phyloP scores from a whole-genome alignment of 768 basidiomycete genomes.

The Phlegmacium glaucopus region DNA sequence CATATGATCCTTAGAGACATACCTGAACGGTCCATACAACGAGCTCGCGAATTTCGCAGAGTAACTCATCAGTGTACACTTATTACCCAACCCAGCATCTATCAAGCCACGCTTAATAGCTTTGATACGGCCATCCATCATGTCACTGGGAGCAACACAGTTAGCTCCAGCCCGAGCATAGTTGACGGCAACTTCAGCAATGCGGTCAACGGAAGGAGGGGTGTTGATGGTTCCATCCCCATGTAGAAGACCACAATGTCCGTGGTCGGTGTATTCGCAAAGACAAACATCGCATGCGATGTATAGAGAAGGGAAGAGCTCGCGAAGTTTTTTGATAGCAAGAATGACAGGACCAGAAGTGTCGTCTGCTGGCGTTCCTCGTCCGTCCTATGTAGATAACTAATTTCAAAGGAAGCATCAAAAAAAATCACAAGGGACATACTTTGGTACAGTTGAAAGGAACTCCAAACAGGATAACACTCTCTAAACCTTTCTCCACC shows the following conservation, averaged over 20 bases:
- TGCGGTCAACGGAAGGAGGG: slow-evolving; percentile 75
- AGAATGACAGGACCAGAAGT: slow-evolving; percentile 88
- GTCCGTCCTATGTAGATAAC: slow-evolving; percentile 54
- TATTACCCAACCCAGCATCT: slow-evolving; percentile 80
- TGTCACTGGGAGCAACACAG: slow-evolving; percentile 97
- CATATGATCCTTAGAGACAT: slow-evolving; percentile 12
- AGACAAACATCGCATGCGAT: slow-evolving; percentile 96
- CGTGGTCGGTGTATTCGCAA: slow-evolving; percentile 99
- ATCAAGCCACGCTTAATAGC: slow-evolving; percentile 87
- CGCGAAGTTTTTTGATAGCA: slow-evolving; percentile 76
- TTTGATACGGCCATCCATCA: slow-evolving; percentile 97
- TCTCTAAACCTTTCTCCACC: slow-evolving; percentile 83
- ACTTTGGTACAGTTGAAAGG: slow-evolving; percentile 81
- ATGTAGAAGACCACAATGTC: slow-evolving; percentile 87
- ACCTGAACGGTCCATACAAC: slow-evolving; percentile 96
- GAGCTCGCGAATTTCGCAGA: slow-evolving; percentile 96
- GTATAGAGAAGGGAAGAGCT: slow-evolving; percentile 80
- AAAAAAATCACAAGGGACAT: slow-evolving; percentile 4
- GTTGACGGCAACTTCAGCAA: slow-evolving; percentile 87
- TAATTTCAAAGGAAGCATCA: background rate
- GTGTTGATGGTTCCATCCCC: slow-evolving; percentile 76
- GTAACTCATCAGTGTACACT: slow-evolving; percentile 93
- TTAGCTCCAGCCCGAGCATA: slow-evolving; percentile 97
- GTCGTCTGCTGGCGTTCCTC: slow-evolving; percentile 90
- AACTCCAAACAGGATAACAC: slow-evolving; percentile 94